These are phyloP conservation scores for Fusarium napiforme DNA, from an alignment of 2,329 filamentous ascomycete species.

Conservation along the genomic window DNA sequence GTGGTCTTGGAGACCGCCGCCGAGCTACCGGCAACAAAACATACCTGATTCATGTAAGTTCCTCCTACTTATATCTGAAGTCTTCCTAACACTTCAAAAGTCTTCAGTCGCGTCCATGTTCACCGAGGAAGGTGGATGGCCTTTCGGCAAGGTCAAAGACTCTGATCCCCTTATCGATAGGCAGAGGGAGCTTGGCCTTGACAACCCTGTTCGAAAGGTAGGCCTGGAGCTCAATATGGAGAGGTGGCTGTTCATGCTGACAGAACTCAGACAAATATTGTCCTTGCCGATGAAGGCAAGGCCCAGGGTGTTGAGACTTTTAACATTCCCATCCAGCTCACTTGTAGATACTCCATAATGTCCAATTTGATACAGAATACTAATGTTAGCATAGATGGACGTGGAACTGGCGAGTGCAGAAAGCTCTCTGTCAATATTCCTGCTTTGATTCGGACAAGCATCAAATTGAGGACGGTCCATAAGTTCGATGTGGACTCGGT, in stretches of 20 bases:
- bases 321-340: slow-evolving; percentile 43
- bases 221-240: accelerated
- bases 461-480: slow-evolving; percentile 44
- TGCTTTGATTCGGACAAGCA: slow-evolving; percentile 44
- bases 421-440: slow-evolving; percentile 51
- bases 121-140: slow-evolving; percentile 46
- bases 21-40: slow-evolving; percentile 40
- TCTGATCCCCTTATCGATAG: slow-evolving; percentile 44
- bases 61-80: accelerated
- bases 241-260: neutral
- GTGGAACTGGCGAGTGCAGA: slow-evolving; percentile 47
- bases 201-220: slow-evolving; percentile 46
- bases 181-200: slow-evolving; percentile 44
- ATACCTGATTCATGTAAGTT: slow-evolving; percentile 50
- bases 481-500: slow-evolving; percentile 50
- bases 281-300: slow-evolving; percentile 46
- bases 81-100: slow-evolving; percentile 15
- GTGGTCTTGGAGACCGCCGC: slow-evolving; percentile 48
- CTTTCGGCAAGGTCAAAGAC: slow-evolving; percentile 47
- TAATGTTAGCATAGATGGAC: slow-evolving; percentile 45
- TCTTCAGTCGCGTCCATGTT: slow-evolving; percentile 45
- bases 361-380: neutral
- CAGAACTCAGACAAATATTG: slow-evolving; percentile 40
- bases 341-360: slow-evolving; percentile 41
- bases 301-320: slow-evolving; percentile 44